Evolutionary conservation across 176 grass and related monocot species (phyloP).

Genomic region (Aegilops bicornis): DNA sequence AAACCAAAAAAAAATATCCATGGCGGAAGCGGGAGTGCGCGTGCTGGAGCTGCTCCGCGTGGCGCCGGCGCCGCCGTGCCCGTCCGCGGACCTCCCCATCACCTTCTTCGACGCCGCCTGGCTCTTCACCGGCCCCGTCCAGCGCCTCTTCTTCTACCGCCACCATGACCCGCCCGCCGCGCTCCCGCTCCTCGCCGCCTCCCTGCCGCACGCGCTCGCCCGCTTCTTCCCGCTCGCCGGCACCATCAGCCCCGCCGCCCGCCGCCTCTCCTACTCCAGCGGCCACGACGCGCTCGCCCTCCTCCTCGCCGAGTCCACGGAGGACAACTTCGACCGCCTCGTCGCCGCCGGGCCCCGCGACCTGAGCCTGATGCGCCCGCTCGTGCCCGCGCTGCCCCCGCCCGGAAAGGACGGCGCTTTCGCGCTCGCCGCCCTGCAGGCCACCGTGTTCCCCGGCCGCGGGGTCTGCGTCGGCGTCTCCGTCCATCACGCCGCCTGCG

Average conservation of each 20-base stretch:
- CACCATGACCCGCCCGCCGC: constrained; percentile 13
- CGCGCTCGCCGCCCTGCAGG: neutral
- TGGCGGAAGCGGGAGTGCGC: constrained; percentile 7
- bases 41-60: neutral
- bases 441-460: constrained; percentile 3
- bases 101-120: constrained; percentile 34
- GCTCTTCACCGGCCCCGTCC: constrained; percentile 49
- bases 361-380: neutral
- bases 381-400: neutral
- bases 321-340: neutral
- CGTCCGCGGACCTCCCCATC: neutral
- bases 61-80: neutral
- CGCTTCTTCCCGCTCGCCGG: constrained; percentile 55
- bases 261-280: neutral
- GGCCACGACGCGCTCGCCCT: neutral
- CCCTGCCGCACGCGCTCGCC: constrained; percentile 48
- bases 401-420: neutral
- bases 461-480: neutral
- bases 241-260: neutral
- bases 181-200: constrained; percentile 43
- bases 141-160: constrained; percentile 47
- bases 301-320: neutral
- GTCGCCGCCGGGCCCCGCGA: neutral
- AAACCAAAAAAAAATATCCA: neutral
- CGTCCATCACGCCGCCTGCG: constrained; percentile 15